Percentiles rank a stretch among this genome's conserved stretches.
phyloP scores from a whole-genome alignment of 108 stramenopile species.

The Thalassiosira profunda region DNA sequence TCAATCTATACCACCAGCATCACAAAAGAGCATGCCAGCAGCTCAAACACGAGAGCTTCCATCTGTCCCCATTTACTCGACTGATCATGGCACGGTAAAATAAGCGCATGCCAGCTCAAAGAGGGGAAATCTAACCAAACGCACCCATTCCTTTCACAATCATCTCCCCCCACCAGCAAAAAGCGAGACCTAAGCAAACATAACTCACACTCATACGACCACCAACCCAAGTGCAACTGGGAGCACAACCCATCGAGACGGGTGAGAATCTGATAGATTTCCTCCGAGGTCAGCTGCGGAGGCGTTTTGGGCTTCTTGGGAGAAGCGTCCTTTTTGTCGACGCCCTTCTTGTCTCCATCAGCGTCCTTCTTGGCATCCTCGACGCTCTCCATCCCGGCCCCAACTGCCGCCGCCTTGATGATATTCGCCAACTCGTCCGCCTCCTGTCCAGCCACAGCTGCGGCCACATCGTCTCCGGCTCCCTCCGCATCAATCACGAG shows the following conservation, averaged over 20 bases:
- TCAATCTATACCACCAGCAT: slow-evolving; percentile 38
- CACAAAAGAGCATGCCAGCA: slow-evolving; percentile 20
- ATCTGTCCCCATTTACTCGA: slow-evolving; percentile 27
- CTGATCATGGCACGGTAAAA: slow-evolving; percentile 22
- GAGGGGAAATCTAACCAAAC: slow-evolving; percentile 2
- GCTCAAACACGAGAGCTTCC: slow-evolving; percentile 43
- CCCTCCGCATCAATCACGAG: slow-evolving; percentile 8
- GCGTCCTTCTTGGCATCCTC: neutral
- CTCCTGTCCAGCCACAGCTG: neutral
- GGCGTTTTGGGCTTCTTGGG: neutral
- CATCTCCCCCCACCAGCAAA: neutral
- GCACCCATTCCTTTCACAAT: neutral
- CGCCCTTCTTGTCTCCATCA: slow-evolving; percentile 1
- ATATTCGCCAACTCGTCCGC: slow-evolving; percentile 13
- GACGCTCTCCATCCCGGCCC: slow-evolving; percentile 22
- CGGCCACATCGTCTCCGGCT: neutral
- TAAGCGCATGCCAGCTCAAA: slow-evolving; percentile 18
- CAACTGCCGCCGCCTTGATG: slow-evolving; percentile 27
- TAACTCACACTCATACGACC: slow-evolving; percentile 96
- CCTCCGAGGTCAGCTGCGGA: neutral
- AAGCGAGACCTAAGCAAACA: no score
- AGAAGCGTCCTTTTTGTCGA: neutral
- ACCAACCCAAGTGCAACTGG: slow-evolving; percentile 82
- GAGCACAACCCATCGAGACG: slow-evolving; percentile 63
- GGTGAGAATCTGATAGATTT: slow-evolving; percentile 19